Base-by-base conservation (phyloP, 805 yeast species). In the Candida chilensis region DNA sequence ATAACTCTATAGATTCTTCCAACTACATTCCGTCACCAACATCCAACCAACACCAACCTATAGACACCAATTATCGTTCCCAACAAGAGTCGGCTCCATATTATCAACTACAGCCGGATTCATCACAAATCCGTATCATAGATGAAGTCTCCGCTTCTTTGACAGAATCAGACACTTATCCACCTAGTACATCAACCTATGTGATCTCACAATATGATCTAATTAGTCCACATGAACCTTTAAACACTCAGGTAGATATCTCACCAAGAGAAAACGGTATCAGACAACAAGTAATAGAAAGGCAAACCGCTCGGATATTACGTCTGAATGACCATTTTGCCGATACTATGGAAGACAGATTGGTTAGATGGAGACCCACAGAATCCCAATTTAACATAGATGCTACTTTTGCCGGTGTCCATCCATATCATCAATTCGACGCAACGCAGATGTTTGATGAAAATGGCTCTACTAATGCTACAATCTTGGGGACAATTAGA, bases 391-490 rank as follows among this genome's bases (percentile, higher is more conserved):
- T 50, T 27, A 51, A 54, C 31, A 37, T 43, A 8, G 55, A 51
- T n/a, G 32, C 33, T 3, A 29, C 45, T 2, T 24, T 52, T 7
- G 28, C 32, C 12, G 58, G 51, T 0, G 32, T 17, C 5, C 64
- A 58, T 31, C 63, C 64, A 3, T 58, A 38, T 29, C 54, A 49
- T n/a, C 60, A 50, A 50, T 56, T 20, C 43, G 63, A 14, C 48
- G 46, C 28, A 42, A 41, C 31, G 45, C 37, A 11, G 37, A 30
- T 20, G 29, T 16, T 22, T 29, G 30, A 12, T 32, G 31, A 9
- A 40, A 37, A 12, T 20, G 16, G 18, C n/a, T 35, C 28, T 11
- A 9, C 10, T 20, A 30, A 17, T 27, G 27, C 30, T 25, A 29
- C 25, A 32, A 27, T 31, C 27, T 21, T 15, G 26, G 16, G 16